Evolutionary conservation across 129 eudicot genomes (phyloP).

Genomic region (Chrysanthemum lavandulifolium): DNA sequence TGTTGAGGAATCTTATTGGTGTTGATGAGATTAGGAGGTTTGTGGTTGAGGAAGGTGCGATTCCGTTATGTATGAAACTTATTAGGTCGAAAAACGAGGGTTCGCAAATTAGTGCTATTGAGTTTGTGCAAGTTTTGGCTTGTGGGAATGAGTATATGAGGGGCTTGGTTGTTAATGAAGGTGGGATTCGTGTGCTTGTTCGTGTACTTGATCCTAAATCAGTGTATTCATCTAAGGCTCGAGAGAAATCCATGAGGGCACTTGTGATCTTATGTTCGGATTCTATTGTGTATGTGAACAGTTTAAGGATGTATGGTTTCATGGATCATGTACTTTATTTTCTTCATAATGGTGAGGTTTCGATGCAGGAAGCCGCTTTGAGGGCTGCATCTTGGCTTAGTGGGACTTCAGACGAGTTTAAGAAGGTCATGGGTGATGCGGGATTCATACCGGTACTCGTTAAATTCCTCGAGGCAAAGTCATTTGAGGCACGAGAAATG

Average conservation of each 20-base stretch:
- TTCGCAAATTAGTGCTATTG: constrained; percentile 54
- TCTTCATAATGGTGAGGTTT: constrained; percentile 57
- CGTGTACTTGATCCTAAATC: constrained; percentile 61
- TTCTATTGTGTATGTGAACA: constrained; percentile 30
- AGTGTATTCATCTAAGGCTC: constrained; percentile 42
- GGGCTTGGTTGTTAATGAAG: constrained; percentile 54
- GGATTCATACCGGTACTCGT: constrained; percentile 79
- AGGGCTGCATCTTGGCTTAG: constrained; percentile 83
- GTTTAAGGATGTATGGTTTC: constrained; percentile 47
- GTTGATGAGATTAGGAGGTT: constrained; percentile 87
- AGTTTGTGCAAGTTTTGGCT: constrained; percentile 57
- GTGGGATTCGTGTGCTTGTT: constrained; percentile 63
- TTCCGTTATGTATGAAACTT: constrained; percentile 43
- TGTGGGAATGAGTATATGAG: constrained; percentile 50
- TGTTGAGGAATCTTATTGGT: constrained; percentile 68
- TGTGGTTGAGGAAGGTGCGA: constrained; percentile 70
- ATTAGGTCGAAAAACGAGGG: constrained; percentile 59
- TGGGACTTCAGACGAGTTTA: constrained; percentile 65
- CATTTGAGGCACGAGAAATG: constrained; percentile 71
- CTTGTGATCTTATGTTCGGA: constrained; percentile 51
- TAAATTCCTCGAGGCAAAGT: constrained; percentile 67
- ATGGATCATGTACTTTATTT: constrained; percentile 65
- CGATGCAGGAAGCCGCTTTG: constrained; percentile 65
- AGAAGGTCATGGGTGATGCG: constrained; percentile 82
- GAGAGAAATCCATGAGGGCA: constrained; percentile 62